phyloP scores from a whole-genome alignment of 83 land plant genomes.

The Thuja plicata region DNA sequence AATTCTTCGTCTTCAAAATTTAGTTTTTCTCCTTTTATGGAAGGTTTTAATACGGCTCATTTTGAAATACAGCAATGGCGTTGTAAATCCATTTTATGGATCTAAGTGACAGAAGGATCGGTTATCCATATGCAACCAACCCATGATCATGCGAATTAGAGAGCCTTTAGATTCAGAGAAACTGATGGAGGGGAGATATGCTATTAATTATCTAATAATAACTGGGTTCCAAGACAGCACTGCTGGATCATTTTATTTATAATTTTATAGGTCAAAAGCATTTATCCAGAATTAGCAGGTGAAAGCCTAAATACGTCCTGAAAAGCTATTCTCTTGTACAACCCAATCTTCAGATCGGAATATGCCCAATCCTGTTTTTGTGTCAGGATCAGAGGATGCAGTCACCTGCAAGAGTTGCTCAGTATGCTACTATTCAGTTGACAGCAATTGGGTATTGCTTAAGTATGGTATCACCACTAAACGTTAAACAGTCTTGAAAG shows the following conservation, averaged over 20 bases:
- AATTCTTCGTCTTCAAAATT: background rate
- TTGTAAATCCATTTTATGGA: no score
- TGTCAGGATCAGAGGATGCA: background rate
- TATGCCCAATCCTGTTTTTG: background rate
- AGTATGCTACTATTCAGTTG: background rate
- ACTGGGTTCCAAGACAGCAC: background rate
- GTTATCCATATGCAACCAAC: background rate
- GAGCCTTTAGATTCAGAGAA: background rate
- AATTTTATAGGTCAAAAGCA: background rate
- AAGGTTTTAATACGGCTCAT: background rate
- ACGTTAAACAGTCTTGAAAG: background rate
- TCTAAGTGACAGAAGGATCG: no score
- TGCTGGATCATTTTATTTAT: background rate
- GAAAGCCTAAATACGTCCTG: background rate
- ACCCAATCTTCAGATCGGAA: background rate
- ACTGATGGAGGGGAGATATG: background rate
- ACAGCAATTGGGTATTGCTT: background rate
- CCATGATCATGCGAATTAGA: background rate
- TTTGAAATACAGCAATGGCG: no score
- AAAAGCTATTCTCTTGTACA: background rate
- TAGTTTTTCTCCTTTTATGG: background rate
- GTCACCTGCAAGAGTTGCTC: background rate
- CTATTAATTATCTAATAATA: background rate
- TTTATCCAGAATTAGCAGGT: conserved; percentile 1
- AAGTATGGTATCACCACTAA: background rate